A percentile compares a stretch with the other conserved stretches of the same genome.
These are phyloP conservation scores for Novakomyces olei DNA, from an alignment of 805 yeast species.

Conservation along the genomic window DNA sequence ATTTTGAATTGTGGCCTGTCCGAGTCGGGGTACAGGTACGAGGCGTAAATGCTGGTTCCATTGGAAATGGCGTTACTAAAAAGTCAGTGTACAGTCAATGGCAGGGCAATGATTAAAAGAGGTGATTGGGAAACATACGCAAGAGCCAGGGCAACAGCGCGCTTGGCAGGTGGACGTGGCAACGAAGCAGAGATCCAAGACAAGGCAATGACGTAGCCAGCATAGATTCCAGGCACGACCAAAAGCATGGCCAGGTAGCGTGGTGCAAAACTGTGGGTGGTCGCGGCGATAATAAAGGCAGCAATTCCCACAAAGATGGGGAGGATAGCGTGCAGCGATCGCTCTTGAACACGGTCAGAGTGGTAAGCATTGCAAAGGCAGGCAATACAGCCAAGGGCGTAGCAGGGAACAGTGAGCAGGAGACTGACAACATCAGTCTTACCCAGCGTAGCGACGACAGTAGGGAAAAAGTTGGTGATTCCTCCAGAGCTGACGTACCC, in stretches of 20 bases:
- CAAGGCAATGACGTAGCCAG: conserved; percentile 29
- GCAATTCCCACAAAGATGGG: conserved; percentile 25
- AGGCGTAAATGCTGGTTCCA: conserved; percentile 7
- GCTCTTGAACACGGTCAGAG: conserved; percentile 9
- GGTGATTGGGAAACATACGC: too few species aligned
- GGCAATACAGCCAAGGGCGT: conserved; percentile 8
- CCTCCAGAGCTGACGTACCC: conserved; percentile 37
- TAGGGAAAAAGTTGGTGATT: conserved; percentile 26
- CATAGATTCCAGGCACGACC: conserved; percentile 31
- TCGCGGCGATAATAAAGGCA: conserved; percentile 28
- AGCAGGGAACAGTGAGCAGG: conserved; percentile 18
- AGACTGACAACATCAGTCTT: conserved; percentile 29
- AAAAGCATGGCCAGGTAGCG: conserved; percentile 33
- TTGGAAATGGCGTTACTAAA: conserved; percentile 7
- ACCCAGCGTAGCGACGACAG: conserved; percentile 34
- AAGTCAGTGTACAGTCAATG: too few species aligned
- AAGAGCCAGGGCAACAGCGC: conserved; percentile 24
- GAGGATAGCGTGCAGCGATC: conserved; percentile 24
- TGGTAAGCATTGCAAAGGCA: conserved; percentile 7
- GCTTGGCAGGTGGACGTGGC: conserved; percentile 31
- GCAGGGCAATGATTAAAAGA: too few species aligned
- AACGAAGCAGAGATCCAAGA: conserved; percentile 35
- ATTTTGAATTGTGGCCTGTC: conserved; percentile 5
- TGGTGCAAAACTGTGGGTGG: conserved; percentile 32
- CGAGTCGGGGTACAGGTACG: conserved; percentile 5